These are phyloP conservation scores for Apophysomyces variabilis DNA, from an alignment of 371 early-diverging fungal genomes.

Conservation along the genomic window DNA sequence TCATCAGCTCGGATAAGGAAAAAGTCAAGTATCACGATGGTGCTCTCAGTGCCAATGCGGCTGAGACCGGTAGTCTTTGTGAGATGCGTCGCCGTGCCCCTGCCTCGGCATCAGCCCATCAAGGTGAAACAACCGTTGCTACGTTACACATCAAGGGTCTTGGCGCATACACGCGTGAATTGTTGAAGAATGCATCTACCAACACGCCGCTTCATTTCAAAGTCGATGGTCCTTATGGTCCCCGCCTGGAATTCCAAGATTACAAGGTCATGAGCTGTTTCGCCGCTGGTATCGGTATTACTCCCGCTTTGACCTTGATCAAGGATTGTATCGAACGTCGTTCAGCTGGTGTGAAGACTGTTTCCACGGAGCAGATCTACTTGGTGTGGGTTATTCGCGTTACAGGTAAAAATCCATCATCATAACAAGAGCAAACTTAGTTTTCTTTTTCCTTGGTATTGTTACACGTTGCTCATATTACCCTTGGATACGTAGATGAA, in stretches of 20 bases:
- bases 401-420: constrained; percentile 25
- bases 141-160: constrained; percentile 50
- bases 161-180: constrained; percentile 35
- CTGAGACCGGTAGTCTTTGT: background rate
- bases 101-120: constrained; percentile 9
- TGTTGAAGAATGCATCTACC: constrained; percentile 23
- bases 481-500: constrained; percentile 28
- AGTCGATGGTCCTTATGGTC: constrained; percentile 53
- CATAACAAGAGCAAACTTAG: background rate
- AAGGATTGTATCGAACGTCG: constrained; percentile 46
- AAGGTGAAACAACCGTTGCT: constrained; percentile 23
- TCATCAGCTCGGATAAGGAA: constrained; percentile 11
- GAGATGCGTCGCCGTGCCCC: constrained; percentile 22
- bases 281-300: constrained; percentile 52
- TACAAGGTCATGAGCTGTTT: constrained; percentile 35
- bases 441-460: constrained; percentile 3
- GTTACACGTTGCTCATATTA: too few species aligned
- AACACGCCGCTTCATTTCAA: constrained; percentile 24
- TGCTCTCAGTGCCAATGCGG: background rate
- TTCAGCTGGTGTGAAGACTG: constrained; percentile 39
- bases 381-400: constrained; percentile 45
- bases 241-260: constrained; percentile 46
- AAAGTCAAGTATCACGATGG: constrained; percentile 5
- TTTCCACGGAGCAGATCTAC: constrained; percentile 43
- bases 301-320: constrained; percentile 47